Conservation (phyloP, 2,329 filamentous ascomycete genomes). For the Aspergillus pseudoviridinutans region DNA sequence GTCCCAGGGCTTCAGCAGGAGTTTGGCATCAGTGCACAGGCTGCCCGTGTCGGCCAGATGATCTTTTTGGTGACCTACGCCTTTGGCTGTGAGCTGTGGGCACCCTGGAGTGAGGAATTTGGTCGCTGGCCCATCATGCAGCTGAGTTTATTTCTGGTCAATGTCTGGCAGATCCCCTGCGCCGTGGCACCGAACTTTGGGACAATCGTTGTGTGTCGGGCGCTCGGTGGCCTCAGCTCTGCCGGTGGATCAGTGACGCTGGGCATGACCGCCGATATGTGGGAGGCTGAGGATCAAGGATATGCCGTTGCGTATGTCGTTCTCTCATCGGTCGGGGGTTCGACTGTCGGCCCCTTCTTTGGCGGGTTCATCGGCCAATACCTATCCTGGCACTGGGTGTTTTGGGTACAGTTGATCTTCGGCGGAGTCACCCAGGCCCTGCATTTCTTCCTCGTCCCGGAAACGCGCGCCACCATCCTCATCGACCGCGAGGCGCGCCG, state of each 20-base stretch:
- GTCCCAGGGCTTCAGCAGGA: conserved; percentile 61
- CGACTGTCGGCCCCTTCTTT: conserved; percentile 71
- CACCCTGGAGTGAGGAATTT: conserved; percentile 80
- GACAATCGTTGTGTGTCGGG: conserved; percentile 64
- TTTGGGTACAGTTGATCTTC: conserved; percentile 83
- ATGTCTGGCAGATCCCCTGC: conserved; percentile 70
- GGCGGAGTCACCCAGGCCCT: conserved; percentile 66
- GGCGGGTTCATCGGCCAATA: conserved; percentile 70
- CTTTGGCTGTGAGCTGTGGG: conserved; percentile 85
- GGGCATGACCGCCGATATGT: conserved; percentile 72
- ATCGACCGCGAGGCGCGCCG: conserved; percentile 76
- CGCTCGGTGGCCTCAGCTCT: conserved; percentile 65
- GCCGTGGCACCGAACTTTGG: conserved; percentile 70
- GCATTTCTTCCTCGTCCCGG: conserved; percentile 68
- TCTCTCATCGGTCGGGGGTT: conserved; percentile 75
- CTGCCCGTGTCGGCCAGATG: conserved; percentile 68
- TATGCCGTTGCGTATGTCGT: conserved; percentile 73
- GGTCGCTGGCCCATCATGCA: conserved; percentile 74
- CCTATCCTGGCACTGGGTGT: conserved; percentile 69
- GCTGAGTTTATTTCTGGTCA: conserved; percentile 68
- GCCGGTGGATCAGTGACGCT: conserved; percentile 70
- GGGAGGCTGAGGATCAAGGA: conserved; percentile 66
- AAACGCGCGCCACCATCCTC: conserved; percentile 72
- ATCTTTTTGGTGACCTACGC: conserved; percentile 77
- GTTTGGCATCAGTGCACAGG: conserved; percentile 65